phyloP scores from a whole-genome alignment of 2,329 filamentous ascomycete species.

The Trichoderma hamatum region DNA sequence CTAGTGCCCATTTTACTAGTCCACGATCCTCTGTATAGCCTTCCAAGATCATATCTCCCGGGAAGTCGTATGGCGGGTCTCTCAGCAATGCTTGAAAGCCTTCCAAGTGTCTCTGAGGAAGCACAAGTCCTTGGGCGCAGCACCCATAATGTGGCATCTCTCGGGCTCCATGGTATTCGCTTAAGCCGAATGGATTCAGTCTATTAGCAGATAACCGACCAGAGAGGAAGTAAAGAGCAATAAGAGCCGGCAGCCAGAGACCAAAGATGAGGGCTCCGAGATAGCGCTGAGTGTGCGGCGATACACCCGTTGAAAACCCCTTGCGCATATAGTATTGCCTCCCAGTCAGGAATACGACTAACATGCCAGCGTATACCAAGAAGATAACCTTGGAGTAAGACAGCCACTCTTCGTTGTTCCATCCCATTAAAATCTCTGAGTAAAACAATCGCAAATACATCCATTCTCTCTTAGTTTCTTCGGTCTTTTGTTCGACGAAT shows the following conservation, averaged over 20 bases:
- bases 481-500: constrained; percentile 35
- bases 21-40: constrained; percentile 37
- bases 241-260: constrained; percentile 40
- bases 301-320: constrained; percentile 23
- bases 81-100: constrained; percentile 35
- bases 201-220: constrained; percentile 37
- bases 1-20: constrained; percentile 42
- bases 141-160: constrained; percentile 46
- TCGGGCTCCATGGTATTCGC: constrained; percentile 32
- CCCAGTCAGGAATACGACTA: constrained; percentile 30
- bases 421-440: constrained; percentile 44
- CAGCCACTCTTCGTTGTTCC: constrained; percentile 43
- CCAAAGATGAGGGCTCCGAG: constrained; percentile 35
- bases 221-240: constrained; percentile 38
- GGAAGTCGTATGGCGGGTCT: constrained; percentile 39
- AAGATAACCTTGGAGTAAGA: constrained; percentile 36
- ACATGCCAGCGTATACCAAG: constrained; percentile 34
- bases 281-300: constrained; percentile 33
- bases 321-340: constrained; percentile 7
- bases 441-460: constrained; percentile 46
- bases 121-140: constrained; percentile 44
- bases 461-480: constrained; percentile 35
- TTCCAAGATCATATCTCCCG: constrained; percentile 43
- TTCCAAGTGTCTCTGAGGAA: constrained; percentile 38
- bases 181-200: constrained; percentile 30